Percentiles rank a stretch among this genome's conserved stretches.
These are phyloP conservation scores for Hypoxylon subgilvum DNA, from an alignment of 495 filamentous ascomycete species.

Conservation along the genomic window DNA sequence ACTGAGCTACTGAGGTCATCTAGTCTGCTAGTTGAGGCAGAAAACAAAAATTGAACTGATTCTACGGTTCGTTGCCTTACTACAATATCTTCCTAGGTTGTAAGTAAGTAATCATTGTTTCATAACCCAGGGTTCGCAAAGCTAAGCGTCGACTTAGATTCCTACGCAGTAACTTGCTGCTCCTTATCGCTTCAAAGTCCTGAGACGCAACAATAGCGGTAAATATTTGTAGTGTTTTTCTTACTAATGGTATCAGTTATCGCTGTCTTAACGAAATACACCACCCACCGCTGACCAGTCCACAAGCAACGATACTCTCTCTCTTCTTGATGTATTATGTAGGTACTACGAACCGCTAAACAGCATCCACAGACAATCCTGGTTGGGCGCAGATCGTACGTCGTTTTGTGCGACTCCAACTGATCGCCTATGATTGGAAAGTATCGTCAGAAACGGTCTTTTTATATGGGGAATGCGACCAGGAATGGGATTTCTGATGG, in stretches of 20 bases:
- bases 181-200: background rate
- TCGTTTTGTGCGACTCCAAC: conserved; percentile 30
- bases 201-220: conserved; percentile 7
- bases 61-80: too few species aligned
- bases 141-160: conserved; percentile 1
- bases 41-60: too few species aligned
- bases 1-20: too few species aligned
- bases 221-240: background rate
- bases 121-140: conserved; percentile 1
- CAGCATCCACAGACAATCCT: conserved; percentile 19
- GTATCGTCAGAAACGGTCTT: conserved; percentile 25
- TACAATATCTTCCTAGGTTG: too few species aligned
- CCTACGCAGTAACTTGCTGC: background rate
- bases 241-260: background rate
- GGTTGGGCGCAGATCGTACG: conserved; percentile 30
- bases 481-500: conserved; percentile 38
- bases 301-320: conserved; percentile 3
- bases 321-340: too few species aligned
- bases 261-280: conserved; percentile 5
- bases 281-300: conserved; percentile 3
- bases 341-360: conserved; percentile 14
- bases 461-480: conserved; percentile 36
- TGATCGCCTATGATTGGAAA: conserved; percentile 26
- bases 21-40: too few species aligned
- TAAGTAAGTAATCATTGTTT: too few species aligned